A percentile compares a stretch with the other conserved stretches of the same genome.
These are phyloP conservation scores for Candida stauntonica DNA, from an alignment of 805 yeast species.

Conservation along the genomic window DNA sequence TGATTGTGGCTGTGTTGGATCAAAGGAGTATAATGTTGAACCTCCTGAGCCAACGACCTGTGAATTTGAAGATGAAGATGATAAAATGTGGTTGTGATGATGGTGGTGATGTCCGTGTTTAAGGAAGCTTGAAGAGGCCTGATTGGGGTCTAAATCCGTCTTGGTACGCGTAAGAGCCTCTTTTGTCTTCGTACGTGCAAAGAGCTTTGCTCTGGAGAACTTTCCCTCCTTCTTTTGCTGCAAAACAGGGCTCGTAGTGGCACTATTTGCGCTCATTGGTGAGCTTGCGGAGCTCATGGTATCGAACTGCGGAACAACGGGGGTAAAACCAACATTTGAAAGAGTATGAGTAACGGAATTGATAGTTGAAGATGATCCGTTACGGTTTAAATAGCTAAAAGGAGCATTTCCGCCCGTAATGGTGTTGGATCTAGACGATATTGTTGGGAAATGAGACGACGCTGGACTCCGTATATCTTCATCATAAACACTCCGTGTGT, in stretches of 20 bases:
- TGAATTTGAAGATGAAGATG: constrained; percentile 38
- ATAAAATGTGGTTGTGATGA: constrained; percentile 24
- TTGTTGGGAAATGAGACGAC: constrained; percentile 5
- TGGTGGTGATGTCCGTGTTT: constrained; percentile 16
- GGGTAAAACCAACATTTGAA: constrained; percentile 27
- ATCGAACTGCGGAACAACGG: constrained; percentile 10
- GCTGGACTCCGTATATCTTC: constrained; percentile 7
- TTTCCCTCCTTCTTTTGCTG: constrained; percentile 22
- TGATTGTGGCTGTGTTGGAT: constrained; percentile 20
- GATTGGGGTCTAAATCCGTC: constrained; percentile 10
- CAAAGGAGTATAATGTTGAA: constrained; percentile 35
- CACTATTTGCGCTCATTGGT: constrained; percentile 9
- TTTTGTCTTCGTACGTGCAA: constrained; percentile 27
- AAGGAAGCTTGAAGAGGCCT: constrained; percentile 13
- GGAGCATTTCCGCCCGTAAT: constrained; percentile 6
- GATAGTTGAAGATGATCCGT: constrained; percentile 24
- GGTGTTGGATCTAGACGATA: constrained; percentile 3
- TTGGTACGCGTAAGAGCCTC: constrained; percentile 18
- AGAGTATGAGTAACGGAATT: constrained; percentile 23
- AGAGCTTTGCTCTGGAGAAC: constrained; percentile 23
- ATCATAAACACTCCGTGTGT: constrained; percentile 13
- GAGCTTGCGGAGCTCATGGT: constrained; percentile 4
- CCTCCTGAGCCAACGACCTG: constrained; percentile 29
- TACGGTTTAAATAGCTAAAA: constrained; percentile 15
- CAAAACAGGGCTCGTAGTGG: constrained; percentile 16